Evolutionary conservation across 192 early-diverging fungal species (phyloP).

Genomic region (Gamsiella multidivaricata): DNA sequence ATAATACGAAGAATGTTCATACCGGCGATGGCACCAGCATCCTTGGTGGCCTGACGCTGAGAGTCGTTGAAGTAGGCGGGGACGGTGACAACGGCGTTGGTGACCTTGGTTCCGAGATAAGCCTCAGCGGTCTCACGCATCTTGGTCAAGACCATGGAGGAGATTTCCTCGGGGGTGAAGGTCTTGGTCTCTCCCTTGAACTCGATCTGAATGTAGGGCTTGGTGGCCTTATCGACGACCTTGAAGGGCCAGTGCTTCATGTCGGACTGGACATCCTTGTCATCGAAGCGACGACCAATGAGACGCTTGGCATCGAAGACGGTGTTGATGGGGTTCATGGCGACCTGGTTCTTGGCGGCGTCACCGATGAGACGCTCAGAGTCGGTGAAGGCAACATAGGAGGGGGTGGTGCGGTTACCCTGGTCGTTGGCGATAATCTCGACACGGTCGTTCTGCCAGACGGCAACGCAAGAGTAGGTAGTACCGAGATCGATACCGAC

Average conservation of each 20-base stretch:
- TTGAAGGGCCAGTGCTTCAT: slow-evolving; percentile 99
- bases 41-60: slow-evolving; percentile 99
- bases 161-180: slow-evolving; percentile 97
- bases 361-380: slow-evolving; percentile 98
- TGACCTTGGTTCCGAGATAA: slow-evolving; percentile 85
- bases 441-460: slow-evolving; percentile 83
- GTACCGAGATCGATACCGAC: slow-evolving; percentile 98
- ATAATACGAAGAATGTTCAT: slow-evolving; percentile 99
- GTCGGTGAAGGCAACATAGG: slow-evolving; percentile 97
- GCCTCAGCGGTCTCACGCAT: slow-evolving; percentile 98
- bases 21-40: slow-evolving; percentile 96
- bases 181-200: slow-evolving; percentile 97
- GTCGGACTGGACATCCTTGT: slow-evolving; percentile 95
- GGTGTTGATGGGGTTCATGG: slow-evolving; percentile 98
- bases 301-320: slow-evolving; percentile 99
- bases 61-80: slow-evolving; percentile 99
- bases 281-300: slow-evolving; percentile 94
- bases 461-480: slow-evolving; percentile 94
- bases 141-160: slow-evolving; percentile 97
- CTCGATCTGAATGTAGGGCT: slow-evolving; percentile 92
- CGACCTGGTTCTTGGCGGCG: slow-evolving; percentile 98
- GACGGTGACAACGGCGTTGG: slow-evolving; percentile 96
- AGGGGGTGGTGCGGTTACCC: slow-evolving; percentile 98
- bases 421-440: slow-evolving; percentile 99
- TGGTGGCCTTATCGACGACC: slow-evolving; percentile 86